A percentile compares a stretch with the other conserved stretches of the same genome.
These are phyloP conservation scores for Pythium brassicae DNA, from an alignment of 352 stramenopile species.

Conservation along the genomic window DNA sequence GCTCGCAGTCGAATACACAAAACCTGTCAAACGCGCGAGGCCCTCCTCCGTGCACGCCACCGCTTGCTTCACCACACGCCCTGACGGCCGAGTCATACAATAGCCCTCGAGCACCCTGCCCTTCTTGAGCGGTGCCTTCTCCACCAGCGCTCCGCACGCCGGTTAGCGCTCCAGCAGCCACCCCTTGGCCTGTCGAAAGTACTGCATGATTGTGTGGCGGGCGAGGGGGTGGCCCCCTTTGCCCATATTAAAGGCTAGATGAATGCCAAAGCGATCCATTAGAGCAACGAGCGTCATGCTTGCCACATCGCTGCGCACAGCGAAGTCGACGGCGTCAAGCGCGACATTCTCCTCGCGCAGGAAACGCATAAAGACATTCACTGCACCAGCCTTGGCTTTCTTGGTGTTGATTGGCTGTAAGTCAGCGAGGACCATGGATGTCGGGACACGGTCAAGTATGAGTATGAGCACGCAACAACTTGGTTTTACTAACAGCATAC, in stretches of 20 bases:
- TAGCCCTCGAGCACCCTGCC: not conserved
- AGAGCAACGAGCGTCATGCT: slow-evolving; percentile 10
- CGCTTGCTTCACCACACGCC: too few species aligned
- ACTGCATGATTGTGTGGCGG: slow-evolving; percentile 12
- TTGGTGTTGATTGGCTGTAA: slow-evolving; percentile 17
- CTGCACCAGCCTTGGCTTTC: slow-evolving; percentile 8
- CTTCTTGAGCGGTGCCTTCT: slow-evolving; percentile 10
- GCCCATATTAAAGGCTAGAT: slow-evolving; percentile 11
- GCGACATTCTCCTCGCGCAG: slow-evolving; percentile 7
- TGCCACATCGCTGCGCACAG: slow-evolving; percentile 7
- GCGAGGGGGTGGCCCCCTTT: slow-evolving; percentile 1
- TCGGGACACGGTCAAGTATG: slow-evolving; percentile 12
- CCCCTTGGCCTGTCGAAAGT: slow-evolving; percentile 16
- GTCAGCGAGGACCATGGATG: slow-evolving; percentile 15
- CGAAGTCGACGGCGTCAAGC: slow-evolving; percentile 2
- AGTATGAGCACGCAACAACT: slow-evolving; percentile 4
- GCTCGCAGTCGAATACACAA: too few species aligned
- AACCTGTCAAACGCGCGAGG: too few species aligned
- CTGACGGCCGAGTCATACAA: too few species aligned
- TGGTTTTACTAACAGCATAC: slow-evolving; percentile 12
- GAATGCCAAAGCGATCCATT: slow-evolving; percentile 21
- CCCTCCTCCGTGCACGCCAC: too few species aligned
- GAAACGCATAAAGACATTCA: slow-evolving; percentile 16
- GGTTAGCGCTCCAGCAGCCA: slow-evolving; percentile 16
- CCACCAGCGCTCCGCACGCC: slow-evolving; percentile 2